phyloP scores from a whole-genome alignment of 2,329 filamentous ascomycete species.

The Fonsecaea multimorphosa region DNA sequence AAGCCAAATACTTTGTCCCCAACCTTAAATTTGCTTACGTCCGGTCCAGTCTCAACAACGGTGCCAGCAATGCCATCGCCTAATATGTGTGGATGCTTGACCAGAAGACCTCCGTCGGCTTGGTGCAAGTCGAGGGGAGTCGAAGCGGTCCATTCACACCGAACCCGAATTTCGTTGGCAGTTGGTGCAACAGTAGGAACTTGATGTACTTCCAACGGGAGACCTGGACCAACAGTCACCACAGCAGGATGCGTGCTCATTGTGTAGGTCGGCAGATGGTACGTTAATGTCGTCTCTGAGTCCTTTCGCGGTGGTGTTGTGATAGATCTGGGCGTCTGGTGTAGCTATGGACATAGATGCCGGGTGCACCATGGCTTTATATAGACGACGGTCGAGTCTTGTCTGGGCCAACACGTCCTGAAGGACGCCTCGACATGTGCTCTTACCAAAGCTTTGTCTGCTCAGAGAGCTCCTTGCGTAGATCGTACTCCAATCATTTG shows the following conservation, averaged over 20 bases:
- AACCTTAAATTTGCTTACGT: conserved; percentile 52
- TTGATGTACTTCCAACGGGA: conserved; percentile 45
- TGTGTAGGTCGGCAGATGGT: not conserved
- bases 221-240: conserved; percentile 48
- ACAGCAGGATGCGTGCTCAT: conserved; percentile 50
- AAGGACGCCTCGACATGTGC: not conserved
- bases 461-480: not conserved
- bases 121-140: conserved; percentile 68
- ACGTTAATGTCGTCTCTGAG: not conserved
- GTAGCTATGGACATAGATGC: not conserved
- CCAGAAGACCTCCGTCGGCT: conserved; percentile 64
- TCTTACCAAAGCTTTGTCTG: not conserved
- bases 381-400: not conserved
- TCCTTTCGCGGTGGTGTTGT: not conserved
- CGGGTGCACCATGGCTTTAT: not conserved
- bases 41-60: conserved; percentile 58
- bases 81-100: conserved; percentile 57
- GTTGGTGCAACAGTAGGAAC: conserved; percentile 46
- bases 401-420: not conserved
- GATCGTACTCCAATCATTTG: not conserved
- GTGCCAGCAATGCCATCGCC: conserved; percentile 61
- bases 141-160: conserved; percentile 64
- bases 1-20: conserved; percentile 66
- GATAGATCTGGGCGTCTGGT: not conserved
- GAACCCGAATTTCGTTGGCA: conserved; percentile 59